A percentile compares a stretch with the other conserved stretches of the same genome.
phyloP scores from a whole-genome alignment of 2,329 filamentous ascomycete species.

The Calonectria fujianensis region DNA sequence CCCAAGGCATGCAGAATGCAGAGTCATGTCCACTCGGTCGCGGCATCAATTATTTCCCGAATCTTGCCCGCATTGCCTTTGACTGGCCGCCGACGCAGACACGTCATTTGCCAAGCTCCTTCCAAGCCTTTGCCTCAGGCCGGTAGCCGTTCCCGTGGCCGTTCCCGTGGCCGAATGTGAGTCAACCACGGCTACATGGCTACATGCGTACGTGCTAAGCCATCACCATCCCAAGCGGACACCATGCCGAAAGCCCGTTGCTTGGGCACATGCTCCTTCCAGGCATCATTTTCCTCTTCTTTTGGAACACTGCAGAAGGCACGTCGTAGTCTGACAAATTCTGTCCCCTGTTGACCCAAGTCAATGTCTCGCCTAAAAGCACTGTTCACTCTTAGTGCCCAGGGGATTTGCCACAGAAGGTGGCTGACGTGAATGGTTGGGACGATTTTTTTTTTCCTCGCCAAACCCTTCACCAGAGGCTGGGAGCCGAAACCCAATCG shows the following conservation, averaged over 20 bases:
- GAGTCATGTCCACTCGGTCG: background rate
- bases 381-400: background rate
- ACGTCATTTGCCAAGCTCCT: background rate
- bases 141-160: background rate
- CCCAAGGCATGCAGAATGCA: background rate
- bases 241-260: background rate
- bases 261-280: background rate
- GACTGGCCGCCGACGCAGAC: background rate
- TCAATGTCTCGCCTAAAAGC: conserved; percentile 3
- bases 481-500: background rate
- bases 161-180: background rate
- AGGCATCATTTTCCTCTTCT: background rate
- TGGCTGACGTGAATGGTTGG: background rate
- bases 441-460: background rate
- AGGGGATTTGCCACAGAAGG: background rate
- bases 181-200: background rate
- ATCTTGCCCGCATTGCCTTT: background rate
- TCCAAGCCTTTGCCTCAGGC: background rate
- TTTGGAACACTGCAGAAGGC: background rate
- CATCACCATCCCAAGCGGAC: background rate
- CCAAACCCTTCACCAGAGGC: background rate
- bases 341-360: background rate
- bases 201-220: background rate
- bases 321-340: conserved; percentile 1
- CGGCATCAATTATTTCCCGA: conserved; percentile 1